Evolutionary conservation across 2,329 filamentous ascomycete species (phyloP).

Genomic region (Blumeriella jaapii): DNA sequence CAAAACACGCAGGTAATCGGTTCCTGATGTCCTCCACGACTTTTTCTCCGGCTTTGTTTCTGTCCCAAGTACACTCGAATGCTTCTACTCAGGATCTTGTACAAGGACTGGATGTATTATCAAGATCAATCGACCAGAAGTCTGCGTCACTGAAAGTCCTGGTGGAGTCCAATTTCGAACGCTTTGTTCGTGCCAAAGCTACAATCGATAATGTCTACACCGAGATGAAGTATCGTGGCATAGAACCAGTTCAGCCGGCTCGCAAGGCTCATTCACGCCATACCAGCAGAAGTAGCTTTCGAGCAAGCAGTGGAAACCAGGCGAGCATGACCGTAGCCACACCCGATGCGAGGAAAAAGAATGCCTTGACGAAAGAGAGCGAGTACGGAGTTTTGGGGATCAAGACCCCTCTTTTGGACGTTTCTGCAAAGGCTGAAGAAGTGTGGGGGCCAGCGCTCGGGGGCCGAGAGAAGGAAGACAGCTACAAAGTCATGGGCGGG

Average conservation of each 20-base stretch:
- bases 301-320: slow-evolving; percentile 29
- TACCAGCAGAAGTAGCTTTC: slow-evolving; percentile 29
- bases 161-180: slow-evolving; percentile 96
- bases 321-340: slow-evolving; percentile 22
- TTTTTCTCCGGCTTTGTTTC: slow-evolving; percentile 83
- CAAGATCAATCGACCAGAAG: slow-evolving; percentile 91
- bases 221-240: slow-evolving; percentile 76
- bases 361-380: slow-evolving; percentile 83
- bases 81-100: slow-evolving; percentile 76
- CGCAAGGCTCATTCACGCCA: slow-evolving; percentile 28
- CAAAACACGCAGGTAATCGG: slow-evolving; percentile 55
- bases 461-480: slow-evolving; percentile 82
- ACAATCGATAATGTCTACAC: slow-evolving; percentile 98
- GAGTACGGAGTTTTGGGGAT: slow-evolving; percentile 85
- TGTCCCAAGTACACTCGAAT: slow-evolving; percentile 81
- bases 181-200: slow-evolving; percentile 92
- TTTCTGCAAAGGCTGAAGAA: slow-evolving; percentile 88
- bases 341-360: slow-evolving; percentile 61
- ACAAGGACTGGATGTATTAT: slow-evolving; percentile 73
- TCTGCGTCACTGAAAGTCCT: slow-evolving; percentile 92
- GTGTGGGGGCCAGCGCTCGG: slow-evolving; percentile 93
- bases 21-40: slow-evolving; percentile 93
- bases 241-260: slow-evolving; percentile 36
- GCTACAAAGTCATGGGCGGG: slow-evolving; percentile 64
- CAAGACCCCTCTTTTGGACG: slow-evolving; percentile 76